Base-by-base conservation (phyloP, 257 asterid species). In the Penstemon davidsonii region DNA sequence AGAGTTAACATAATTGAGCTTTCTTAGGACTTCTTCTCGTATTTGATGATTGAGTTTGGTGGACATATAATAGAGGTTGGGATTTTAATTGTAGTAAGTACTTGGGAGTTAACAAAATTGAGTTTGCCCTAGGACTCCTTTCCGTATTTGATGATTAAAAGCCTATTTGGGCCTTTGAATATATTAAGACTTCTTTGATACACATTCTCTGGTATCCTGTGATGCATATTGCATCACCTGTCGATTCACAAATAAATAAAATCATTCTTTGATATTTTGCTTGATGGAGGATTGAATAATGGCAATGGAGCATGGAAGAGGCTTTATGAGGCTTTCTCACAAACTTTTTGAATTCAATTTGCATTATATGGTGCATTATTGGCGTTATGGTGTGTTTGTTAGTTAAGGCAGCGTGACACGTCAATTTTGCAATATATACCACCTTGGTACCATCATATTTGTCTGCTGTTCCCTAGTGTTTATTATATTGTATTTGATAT, bases 151-250 rank as follows among this genome's bases (percentile, higher is more conserved):
- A 25, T 25, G 33, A 25, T 25, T 25, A 25, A 25, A 25, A 25
- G 33, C 43, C 46, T 60, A 42, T 43, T 41, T 51, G 61, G 46
- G 10, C 60, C 60, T 62, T 52, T 62, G 43, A 44, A 51, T 8
- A 53, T 53, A 43, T 41, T 44, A 52, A 63, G 57, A 25, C 1
- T 25, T 25, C 33, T 25, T 25, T 25, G 33, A 25, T 15, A 15
- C 18, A 15, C 18, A 25, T 25, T 25, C 33, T 25, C 33, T 25
- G 33, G 33, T 25, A 25, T 25, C 33, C 33, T 25, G 33, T 25
- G 33, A 25, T 25, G 33, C 33, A 25, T 25, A 2, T 25, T 37
- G 38, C 45, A 5, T 43, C n/a, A 25, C 0, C 36, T 25, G 40
- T 61, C 18, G 33, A 25, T 25, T 25, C 18, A 61, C 11, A 49